phyloP scores from a whole-genome alignment of 345 rosid genomes.

The Syzygium aromaticum region DNA sequence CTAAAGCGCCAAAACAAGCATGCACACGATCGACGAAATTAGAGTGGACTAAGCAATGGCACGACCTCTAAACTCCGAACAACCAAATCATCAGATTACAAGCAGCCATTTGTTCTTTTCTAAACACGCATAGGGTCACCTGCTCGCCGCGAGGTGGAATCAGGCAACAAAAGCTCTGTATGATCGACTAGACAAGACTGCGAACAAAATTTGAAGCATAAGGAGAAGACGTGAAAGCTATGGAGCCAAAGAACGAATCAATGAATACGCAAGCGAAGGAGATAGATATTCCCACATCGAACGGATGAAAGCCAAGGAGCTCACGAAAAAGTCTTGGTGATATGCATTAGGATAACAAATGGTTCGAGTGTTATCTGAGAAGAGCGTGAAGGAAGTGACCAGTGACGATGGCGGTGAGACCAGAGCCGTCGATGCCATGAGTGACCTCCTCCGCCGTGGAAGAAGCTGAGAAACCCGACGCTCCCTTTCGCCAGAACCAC shows the following conservation, averaged over 20 bases:
- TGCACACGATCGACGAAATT: neutral
- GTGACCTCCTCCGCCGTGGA: slow-evolving; percentile 87
- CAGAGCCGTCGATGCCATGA: slow-evolving; percentile 56
- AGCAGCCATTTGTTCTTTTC: neutral
- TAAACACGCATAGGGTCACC: neutral
- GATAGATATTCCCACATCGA: neutral
- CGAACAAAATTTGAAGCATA: neutral
- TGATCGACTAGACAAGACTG: neutral
- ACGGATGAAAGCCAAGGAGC: neutral
- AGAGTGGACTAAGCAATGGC: neutral
- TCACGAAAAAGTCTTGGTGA: neutral
- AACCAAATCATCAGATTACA: neutral
- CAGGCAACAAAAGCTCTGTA: neutral
- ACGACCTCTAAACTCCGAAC: neutral
- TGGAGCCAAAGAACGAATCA: neutral
- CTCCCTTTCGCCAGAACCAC: slow-evolving; percentile 15
- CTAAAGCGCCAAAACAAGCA: neutral
- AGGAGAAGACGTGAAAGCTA: neutral
- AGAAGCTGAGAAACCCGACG: slow-evolving; percentile 69
- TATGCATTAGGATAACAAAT: neutral
- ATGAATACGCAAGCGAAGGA: neutral
- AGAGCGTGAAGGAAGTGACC: slow-evolving; percentile 20
- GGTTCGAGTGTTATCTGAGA: neutral
- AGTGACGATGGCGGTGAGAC: slow-evolving; percentile 76
- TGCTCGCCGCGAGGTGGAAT: neutral